These are phyloP conservation scores for Fusarium devonianum DNA, from an alignment of 2,329 filamentous ascomycete species.

Conservation along the genomic window DNA sequence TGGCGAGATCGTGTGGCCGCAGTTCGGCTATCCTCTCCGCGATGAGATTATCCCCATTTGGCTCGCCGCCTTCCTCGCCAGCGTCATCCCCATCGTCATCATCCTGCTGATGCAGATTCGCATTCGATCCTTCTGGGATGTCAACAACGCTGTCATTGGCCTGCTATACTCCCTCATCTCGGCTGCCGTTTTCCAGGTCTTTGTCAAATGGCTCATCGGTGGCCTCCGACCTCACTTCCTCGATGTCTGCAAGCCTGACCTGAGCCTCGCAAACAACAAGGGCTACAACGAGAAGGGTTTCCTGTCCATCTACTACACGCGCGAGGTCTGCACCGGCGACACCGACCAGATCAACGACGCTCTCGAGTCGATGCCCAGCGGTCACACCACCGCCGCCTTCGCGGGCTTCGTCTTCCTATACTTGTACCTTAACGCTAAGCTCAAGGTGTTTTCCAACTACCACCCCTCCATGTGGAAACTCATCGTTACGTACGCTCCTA, in stretches of 20 bases:
- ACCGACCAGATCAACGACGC: conserved; percentile 69
- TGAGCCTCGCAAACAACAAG: conserved; percentile 26
- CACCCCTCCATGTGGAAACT: conserved; percentile 79
- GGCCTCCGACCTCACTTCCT: conserved; percentile 77
- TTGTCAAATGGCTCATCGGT: conserved; percentile 78
- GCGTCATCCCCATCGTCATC: conserved; percentile 69
- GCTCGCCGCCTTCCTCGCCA: conserved; percentile 70
- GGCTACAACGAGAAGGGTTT: conserved; percentile 62
- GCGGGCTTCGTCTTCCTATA: conserved; percentile 74
- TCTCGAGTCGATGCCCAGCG: conserved; percentile 75
- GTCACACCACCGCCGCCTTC: conserved; percentile 77
- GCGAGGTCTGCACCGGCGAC: conserved; percentile 74
- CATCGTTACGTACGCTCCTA: conserved; percentile 67
- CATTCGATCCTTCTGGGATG: conserved; percentile 72
- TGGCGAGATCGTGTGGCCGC: conserved; percentile 72
- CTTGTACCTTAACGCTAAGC: conserved; percentile 79
- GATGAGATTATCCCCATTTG: conserved; percentile 76
- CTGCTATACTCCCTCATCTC: conserved; percentile 74
- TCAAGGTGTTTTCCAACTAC: conserved; percentile 77
- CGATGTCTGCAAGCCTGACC: conserved; percentile 68
- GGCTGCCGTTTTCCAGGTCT: conserved; percentile 78
- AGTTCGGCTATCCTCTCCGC: conserved; percentile 75
- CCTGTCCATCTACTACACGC: conserved; percentile 70
- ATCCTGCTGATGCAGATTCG: conserved; percentile 73
- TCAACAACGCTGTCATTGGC: conserved; percentile 75